phyloP scores from a whole-genome alignment of 2,329 filamentous ascomycete species.

The Grosmannia penicillata region DNA sequence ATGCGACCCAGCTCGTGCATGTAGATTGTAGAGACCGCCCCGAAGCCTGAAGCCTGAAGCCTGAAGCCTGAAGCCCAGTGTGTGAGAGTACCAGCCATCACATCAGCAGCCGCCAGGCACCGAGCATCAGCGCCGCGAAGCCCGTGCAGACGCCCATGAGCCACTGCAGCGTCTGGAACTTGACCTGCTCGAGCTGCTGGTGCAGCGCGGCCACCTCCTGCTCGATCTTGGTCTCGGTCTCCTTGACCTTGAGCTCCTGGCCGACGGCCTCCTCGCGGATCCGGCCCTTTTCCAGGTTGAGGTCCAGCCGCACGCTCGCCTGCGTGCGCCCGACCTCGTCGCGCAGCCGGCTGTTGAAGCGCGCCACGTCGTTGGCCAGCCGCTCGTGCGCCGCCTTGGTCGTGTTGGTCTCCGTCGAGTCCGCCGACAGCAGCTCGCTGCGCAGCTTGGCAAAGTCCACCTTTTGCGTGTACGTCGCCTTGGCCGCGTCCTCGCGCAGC shows the following conservation, averaged over 20 bases:
- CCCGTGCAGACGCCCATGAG: constrained; percentile 72
- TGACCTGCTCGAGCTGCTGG: constrained; percentile 91
- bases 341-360: constrained; percentile 73
- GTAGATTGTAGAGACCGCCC: too few species aligned
- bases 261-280: constrained; percentile 93
- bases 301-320: constrained; percentile 77
- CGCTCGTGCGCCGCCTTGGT: constrained; percentile 85
- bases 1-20: neutral
- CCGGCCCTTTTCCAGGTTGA: constrained; percentile 92
- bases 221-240: constrained; percentile 97
- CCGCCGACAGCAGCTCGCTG: constrained; percentile 80
- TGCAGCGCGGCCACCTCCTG: constrained; percentile 84
- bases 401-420: constrained; percentile 78
- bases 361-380: constrained; percentile 85
- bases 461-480: constrained; percentile 71
- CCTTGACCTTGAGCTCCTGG: constrained; percentile 95
- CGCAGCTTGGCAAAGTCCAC: constrained; percentile 97
- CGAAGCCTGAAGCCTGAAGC: too few species aligned
- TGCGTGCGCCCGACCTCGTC: constrained; percentile 94
- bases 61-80: too few species aligned
- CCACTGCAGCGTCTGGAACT: constrained; percentile 97
- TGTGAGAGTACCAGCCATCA: too few species aligned
- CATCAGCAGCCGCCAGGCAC: constrained; percentile 58
- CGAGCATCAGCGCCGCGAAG: constrained; percentile 50
- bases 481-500: constrained; percentile 79